These are phyloP conservation scores for Stachybotrys chartarum DNA, from an alignment of 2,329 filamentous ascomycete species.

Conservation along the genomic window DNA sequence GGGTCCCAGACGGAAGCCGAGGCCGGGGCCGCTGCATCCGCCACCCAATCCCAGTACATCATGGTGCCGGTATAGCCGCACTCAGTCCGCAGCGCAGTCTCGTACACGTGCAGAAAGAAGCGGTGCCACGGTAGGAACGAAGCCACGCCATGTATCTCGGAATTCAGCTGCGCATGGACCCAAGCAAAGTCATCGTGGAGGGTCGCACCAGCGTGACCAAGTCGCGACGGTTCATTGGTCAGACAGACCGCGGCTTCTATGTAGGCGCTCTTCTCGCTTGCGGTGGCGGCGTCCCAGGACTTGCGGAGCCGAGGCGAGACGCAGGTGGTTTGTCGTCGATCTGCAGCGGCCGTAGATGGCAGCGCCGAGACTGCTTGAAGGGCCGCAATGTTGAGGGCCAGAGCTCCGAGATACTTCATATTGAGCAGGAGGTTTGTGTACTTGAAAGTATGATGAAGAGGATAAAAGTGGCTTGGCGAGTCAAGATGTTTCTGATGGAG, in stretches of 20 bases:
- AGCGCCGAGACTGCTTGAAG: background rate
- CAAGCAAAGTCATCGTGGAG: constrained; percentile 1
- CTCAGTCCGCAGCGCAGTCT: constrained; percentile 1
- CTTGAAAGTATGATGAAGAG: no score
- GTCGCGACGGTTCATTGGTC: background rate
- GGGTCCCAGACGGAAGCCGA: constrained; percentile 1
- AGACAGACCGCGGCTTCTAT: background rate
- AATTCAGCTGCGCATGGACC: background rate
- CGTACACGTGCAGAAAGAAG: background rate
- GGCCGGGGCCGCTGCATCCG: background rate
- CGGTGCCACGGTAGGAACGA: constrained; percentile 1
- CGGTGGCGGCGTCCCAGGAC: background rate
- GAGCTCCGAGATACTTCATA: background rate
- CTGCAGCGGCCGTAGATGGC: background rate
- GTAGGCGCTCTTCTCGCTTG: background rate
- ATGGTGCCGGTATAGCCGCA: constrained; percentile 1
- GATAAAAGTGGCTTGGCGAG: no score
- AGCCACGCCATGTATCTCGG: background rate
- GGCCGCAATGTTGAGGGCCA: background rate
- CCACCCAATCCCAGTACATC: constrained; percentile 1
- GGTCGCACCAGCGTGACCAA: background rate
- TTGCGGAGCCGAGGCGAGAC: background rate
- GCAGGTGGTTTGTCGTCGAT: background rate
- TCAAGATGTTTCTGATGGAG: no score
- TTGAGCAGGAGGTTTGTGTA: background rate